phyloP scores from a whole-genome alignment of 805 yeast genomes.

The Yarrowia sp. region DNA sequence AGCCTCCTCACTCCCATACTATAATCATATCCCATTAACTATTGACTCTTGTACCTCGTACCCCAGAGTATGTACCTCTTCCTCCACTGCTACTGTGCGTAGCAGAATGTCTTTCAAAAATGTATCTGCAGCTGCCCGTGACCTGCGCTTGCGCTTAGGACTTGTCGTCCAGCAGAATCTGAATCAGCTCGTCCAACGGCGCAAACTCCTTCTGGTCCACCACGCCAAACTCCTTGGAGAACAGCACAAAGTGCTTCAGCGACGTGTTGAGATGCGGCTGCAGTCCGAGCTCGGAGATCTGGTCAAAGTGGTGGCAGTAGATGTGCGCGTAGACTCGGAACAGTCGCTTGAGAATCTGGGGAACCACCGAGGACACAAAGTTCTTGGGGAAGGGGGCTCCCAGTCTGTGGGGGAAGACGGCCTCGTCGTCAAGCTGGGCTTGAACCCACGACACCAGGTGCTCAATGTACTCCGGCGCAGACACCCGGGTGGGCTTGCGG shows the following conservation, averaged over 20 bases:
- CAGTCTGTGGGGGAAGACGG: conserved; percentile 81
- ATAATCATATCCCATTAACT: no score
- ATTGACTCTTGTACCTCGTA: no score
- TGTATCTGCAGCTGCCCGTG: neutral
- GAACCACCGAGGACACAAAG: conserved; percentile 67
- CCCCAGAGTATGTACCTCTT: no score
- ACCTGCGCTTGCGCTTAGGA: neutral
- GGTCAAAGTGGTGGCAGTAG: conserved; percentile 96
- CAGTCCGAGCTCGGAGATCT: conserved; percentile 84
- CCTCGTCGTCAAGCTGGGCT: conserved; percentile 84
- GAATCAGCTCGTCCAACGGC: conserved; percentile 82
- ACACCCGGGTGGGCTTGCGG: conserved; percentile 76
- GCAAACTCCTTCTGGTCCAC: conserved; percentile 82
- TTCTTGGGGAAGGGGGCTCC: conserved; percentile 91
- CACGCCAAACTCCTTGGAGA: conserved; percentile 78
- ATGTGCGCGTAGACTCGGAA: conserved; percentile 96
- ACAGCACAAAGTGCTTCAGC: conserved; percentile 87
- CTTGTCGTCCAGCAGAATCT: conserved; percentile 53
- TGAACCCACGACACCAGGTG: conserved; percentile 94
- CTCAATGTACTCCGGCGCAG: conserved; percentile 95
- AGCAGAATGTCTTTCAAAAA: no score
- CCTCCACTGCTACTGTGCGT: no score
- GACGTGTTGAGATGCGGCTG: conserved; percentile 93
- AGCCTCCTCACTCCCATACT: no score
- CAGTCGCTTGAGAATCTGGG: conserved; percentile 83